These are phyloP conservation scores for Yamadazyma atlantica DNA, from an alignment of 1,139 yeast genomes.

Conservation along the genomic window DNA sequence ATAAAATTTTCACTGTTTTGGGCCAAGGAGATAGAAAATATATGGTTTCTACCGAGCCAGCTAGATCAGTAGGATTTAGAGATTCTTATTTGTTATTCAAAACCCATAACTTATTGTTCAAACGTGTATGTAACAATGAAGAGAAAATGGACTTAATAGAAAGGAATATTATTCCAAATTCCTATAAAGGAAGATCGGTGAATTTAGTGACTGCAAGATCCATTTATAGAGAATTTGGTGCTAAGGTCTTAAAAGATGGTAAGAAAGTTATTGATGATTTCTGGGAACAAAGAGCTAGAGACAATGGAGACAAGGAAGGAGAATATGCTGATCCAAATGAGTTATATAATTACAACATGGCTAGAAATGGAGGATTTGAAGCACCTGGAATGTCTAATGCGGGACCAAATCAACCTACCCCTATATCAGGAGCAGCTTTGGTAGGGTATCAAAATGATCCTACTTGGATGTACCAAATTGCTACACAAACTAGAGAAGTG, in stretches of 20 bases:
- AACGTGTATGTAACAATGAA: constrained; percentile 70
- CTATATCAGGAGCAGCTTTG: constrained; percentile 40
- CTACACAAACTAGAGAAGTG: constrained; percentile 68
- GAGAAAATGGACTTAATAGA: constrained; percentile 84
- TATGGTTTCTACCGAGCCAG: constrained; percentile 96
- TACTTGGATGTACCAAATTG: constrained; percentile 87
- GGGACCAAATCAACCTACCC: constrained; percentile 24
- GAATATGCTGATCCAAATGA: constrained; percentile 79
- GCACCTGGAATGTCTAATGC: constrained; percentile 4
- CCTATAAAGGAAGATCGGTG: constrained; percentile 87
- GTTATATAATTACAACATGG: constrained; percentile 23
- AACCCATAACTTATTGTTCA: constrained; percentile 72
- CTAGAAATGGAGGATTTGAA: constrained; percentile 21
- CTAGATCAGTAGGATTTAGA: constrained; percentile 89
- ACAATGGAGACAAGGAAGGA: constrained; percentile 74
- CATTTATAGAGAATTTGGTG: constrained; percentile 90
- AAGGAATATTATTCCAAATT: constrained; percentile 80
- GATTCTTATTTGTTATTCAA: constrained; percentile 91
- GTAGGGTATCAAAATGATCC: constrained; percentile 58
- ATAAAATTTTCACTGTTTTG: constrained; percentile 75
- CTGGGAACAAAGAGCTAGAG: constrained; percentile 73
- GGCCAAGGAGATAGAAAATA: constrained; percentile 74
- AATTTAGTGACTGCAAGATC: constrained; percentile 90
- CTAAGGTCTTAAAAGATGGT: constrained; percentile 78
- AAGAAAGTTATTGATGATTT: constrained; percentile 83